A percentile compares a stretch with the other conserved stretches of the same genome.
Evolutionary conservation across 306 rosid species (phyloP).

Genomic region (Acacia acuminata): DNA sequence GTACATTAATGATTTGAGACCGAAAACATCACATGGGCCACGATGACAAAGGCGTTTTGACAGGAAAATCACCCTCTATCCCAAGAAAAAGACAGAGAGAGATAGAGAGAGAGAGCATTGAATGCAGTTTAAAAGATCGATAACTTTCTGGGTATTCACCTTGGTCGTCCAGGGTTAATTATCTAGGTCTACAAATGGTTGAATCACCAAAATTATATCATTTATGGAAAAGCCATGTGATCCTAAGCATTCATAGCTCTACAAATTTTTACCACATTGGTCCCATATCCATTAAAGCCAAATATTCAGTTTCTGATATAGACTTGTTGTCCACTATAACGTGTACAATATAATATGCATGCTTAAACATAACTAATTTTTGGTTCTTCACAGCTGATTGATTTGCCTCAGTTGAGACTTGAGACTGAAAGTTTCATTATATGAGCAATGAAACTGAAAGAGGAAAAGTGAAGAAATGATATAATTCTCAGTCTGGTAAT

Average conservation of each 20-base stretch:
- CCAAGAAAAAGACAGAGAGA: neutral
- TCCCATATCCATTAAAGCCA: neutral
- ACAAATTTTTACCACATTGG: neutral
- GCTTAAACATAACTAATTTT: neutral
- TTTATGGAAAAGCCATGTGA: constrained; percentile 7
- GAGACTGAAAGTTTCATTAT: neutral
- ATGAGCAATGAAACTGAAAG: neutral
- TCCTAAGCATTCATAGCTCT: neutral
- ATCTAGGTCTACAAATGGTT: constrained; percentile 28
- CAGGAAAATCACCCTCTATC: constrained; percentile 10
- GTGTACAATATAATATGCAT: neutral
- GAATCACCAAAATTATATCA: neutral
- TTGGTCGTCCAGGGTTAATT: constrained; percentile 31
- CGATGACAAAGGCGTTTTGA: constrained; percentile 3
- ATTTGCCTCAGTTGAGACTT: neutral
- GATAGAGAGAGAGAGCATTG: neutral
- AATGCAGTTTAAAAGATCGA: constrained; percentile 42
- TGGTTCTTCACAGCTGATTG: neutral
- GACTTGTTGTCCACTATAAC: neutral
- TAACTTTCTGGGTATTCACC: constrained; percentile 37
- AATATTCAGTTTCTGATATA: neutral
- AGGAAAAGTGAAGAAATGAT: neutral
- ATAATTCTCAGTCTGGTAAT: neutral
- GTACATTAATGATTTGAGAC: neutral
- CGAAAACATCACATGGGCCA: constrained; percentile 13